Conservation (phyloP, 805 yeast species). For the Metschnikowia hibisci region DNA sequence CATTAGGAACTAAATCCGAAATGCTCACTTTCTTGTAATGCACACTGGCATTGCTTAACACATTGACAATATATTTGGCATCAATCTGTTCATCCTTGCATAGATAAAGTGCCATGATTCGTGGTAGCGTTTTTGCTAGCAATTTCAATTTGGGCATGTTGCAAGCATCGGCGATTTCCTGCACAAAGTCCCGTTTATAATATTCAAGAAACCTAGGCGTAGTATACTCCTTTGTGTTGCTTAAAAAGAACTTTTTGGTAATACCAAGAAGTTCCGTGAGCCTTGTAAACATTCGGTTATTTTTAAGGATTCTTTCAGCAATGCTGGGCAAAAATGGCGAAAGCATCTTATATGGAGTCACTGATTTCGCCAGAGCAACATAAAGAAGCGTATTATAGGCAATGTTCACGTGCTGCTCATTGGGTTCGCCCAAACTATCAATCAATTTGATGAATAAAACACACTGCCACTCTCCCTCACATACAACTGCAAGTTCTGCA, state of each 20-base stretch:
- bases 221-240: constrained; percentile 66
- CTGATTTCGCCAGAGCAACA: constrained; percentile 51
- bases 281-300: constrained; percentile 51
- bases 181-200: constrained; percentile 58
- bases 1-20: constrained; percentile 32
- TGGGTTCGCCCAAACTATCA: constrained; percentile 59
- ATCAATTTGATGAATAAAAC: constrained; percentile 61
- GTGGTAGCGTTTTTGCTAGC: constrained; percentile 45
- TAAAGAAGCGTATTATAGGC: constrained; percentile 61
- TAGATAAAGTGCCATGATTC: constrained; percentile 56
- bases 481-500: constrained; percentile 59
- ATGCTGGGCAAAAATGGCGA: constrained; percentile 77
- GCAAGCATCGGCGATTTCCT: constrained; percentile 54
- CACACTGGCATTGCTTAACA: constrained; percentile 52
- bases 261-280: constrained; percentile 66
- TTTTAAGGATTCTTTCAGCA: constrained; percentile 59
- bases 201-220: constrained; percentile 72
- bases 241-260: constrained; percentile 56
- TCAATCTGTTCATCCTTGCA: constrained; percentile 48
- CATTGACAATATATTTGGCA: constrained; percentile 46
- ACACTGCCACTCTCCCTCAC: constrained; percentile 66
- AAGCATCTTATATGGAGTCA: constrained; percentile 74
- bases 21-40: constrained; percentile 34
- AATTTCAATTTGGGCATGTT: constrained; percentile 45
- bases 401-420: constrained; percentile 62